A percentile compares a stretch with the other conserved stretches of the same genome.
These are phyloP conservation scores for Collybia sp. DNA, from an alignment of 768 basidiomycete species.

Conservation along the genomic window DNA sequence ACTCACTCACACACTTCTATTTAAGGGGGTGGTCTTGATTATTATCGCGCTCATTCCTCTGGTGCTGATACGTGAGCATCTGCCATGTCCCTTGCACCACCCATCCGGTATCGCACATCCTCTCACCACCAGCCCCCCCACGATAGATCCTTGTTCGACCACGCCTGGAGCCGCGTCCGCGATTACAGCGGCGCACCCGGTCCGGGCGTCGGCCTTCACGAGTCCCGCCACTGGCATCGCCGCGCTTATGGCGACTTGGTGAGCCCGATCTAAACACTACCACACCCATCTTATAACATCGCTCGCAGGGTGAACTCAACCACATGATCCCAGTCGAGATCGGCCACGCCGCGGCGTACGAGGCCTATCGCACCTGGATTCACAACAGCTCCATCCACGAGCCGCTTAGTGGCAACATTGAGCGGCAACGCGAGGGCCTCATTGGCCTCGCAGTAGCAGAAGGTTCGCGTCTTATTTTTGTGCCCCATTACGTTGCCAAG, in stretches of 20 bases:
- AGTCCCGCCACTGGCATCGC: constrained; percentile 63
- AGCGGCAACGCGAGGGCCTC: constrained; percentile 61
- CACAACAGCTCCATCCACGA: constrained; percentile 52
- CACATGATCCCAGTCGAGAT: constrained; percentile 55
- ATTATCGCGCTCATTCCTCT: constrained; percentile 56
- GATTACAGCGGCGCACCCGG: constrained; percentile 30
- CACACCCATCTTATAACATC: constrained; percentile 1
- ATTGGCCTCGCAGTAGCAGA: constrained; percentile 69
- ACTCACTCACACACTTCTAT: constrained; percentile 7
- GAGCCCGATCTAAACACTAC: constrained; percentile 10
- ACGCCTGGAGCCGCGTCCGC: constrained; percentile 44
- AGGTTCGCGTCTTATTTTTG: constrained; percentile 32
- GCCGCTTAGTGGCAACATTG: constrained; percentile 50
- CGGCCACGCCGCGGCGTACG: constrained; percentile 75
- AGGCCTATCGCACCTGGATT: constrained; percentile 67
- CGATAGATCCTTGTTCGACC: constrained; percentile 51
- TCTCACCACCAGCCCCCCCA: constrained; percentile 32
- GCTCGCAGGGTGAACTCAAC: constrained; percentile 42
- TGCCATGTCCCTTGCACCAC: constrained; percentile 4
- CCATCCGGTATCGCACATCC: constrained; percentile 9
- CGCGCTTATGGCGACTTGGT: constrained; percentile 63
- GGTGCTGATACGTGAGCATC: constrained; percentile 52
- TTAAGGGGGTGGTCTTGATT: constrained; percentile 60
- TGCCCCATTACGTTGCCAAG: neutral
- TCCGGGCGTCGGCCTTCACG: constrained; percentile 49